Evolutionary conservation across 768 basidiomycete species (phyloP).

Genomic region (Podaxis mareebaensis): DNA sequence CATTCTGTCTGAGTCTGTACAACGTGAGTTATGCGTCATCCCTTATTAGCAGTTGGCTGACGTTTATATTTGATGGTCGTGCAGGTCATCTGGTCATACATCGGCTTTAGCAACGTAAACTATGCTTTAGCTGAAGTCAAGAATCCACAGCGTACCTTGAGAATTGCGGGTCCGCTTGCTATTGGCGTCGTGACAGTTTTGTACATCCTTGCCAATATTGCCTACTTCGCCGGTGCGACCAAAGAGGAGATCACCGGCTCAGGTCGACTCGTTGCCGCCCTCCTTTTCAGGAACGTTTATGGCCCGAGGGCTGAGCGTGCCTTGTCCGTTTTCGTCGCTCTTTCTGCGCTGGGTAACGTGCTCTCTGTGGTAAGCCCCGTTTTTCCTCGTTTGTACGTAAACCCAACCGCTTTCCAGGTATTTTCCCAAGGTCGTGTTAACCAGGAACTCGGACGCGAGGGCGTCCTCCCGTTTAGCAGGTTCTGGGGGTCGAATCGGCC

Average conservation of each 20-base stretch:
- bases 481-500: slow-evolving; percentile 65
- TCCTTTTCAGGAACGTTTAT: slow-evolving; percentile 68
- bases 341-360: slow-evolving; percentile 62
- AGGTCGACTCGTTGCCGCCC: slow-evolving; percentile 59
- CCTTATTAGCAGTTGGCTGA: neutral
- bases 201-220: slow-evolving; percentile 63
- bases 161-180: slow-evolving; percentile 62
- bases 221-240: slow-evolving; percentile 66
- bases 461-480: slow-evolving; percentile 58
- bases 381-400: neutral
- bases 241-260: slow-evolving; percentile 60
- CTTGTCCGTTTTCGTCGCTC: slow-evolving; percentile 39
- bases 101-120: slow-evolving; percentile 68
- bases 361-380: slow-evolving; percentile 38
- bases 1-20: slow-evolving; percentile 56
- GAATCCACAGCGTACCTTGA: slow-evolving; percentile 61
- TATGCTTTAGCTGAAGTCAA: slow-evolving; percentile 65
- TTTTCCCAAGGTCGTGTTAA: slow-evolving; percentile 45
- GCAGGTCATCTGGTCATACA: slow-evolving; percentile 51
- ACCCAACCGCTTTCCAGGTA: slow-evolving; percentile 24
- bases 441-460: slow-evolving; percentile 65
- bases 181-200: slow-evolving; percentile 51
- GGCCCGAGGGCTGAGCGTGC: slow-evolving; percentile 51
- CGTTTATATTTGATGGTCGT: neutral
- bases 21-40: slow-evolving; percentile 31